phyloP scores from a whole-genome alignment of 2,329 filamentous ascomycete species.

The Arthrinium puccinioides region DNA sequence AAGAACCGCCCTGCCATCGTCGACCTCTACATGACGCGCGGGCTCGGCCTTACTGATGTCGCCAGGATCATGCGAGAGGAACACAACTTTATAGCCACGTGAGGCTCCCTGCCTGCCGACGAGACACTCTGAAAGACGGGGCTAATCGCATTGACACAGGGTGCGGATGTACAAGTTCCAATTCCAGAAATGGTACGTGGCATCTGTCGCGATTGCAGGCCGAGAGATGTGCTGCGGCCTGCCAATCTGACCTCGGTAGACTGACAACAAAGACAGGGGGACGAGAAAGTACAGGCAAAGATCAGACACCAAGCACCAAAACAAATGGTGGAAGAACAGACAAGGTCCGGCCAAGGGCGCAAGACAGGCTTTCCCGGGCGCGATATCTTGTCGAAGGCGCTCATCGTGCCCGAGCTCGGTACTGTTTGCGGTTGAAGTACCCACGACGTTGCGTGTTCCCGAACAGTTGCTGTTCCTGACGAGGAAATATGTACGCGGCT shows the following conservation, averaged over 20 bases:
- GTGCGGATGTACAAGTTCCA: conserved; percentile 2
- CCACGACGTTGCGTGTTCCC: background rate
- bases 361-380: too few relatives aligned
- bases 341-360: too few relatives aligned
- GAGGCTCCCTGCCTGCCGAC: background rate
- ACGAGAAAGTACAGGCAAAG: conserved; percentile 1
- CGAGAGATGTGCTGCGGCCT: too few relatives aligned
- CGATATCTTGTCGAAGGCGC: too few relatives aligned
- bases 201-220: too few relatives aligned
- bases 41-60: conserved; percentile 30
- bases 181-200: background rate
- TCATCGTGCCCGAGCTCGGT: too few relatives aligned
- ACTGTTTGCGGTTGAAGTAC: background rate
- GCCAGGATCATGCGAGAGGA: conserved; percentile 28
- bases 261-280: conserved; percentile 25
- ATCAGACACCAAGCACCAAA: conserved; percentile 1
- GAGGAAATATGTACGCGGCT: conserved; percentile 1
- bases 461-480: background rate
- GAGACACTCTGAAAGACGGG: background rate
- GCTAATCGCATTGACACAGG: background rate
- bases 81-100: conserved; percentile 22
- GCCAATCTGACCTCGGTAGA: conserved; percentile 32
- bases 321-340: background rate
- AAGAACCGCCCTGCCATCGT: conserved; percentile 27
- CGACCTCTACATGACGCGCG: conserved; percentile 30